Evolutionary conservation across 352 stramenopile species (phyloP), one percentile per base, ranked within the genome.

Genomic region (Plasmopara viticola): DNA sequence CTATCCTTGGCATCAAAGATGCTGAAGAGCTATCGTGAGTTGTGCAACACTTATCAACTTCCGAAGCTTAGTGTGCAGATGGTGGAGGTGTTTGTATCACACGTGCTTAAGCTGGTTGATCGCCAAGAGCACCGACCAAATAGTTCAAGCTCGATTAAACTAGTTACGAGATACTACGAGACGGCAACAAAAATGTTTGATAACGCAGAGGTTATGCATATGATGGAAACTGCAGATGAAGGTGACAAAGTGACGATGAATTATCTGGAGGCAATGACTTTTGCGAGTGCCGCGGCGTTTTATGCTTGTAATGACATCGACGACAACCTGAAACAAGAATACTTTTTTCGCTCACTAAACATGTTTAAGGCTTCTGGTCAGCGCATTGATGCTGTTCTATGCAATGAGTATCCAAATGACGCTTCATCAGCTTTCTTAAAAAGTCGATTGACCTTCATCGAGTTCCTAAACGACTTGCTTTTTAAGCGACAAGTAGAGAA

Each of bases 171-270:
- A 35, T 93, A 93, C 54, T 90, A 86, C 44, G 67, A 85, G 35
- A 83, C 82, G 1, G 68, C 81, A 17, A 85, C 75, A 14, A 83
- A 84, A 34, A 82, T 90, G 70, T 93, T 93, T 50, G 79, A 90
- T 47, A 93, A 90, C 42, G 56, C 72, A 14, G 82, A 93, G 47
- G 80, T 93, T 40, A 58, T 87, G 37, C 72, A 74, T 5, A 64
- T 90, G 45, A 73, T 87, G 54, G 70, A 87, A 44, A 78, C 44
- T 40, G 55, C 84, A 30, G 33, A 54, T 31, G 31, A 47, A 13
- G 65, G 46, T 2, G 74, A 88, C 39, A 66, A 73, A 46, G 64
- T 80, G 1, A 67, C 71, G 7, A 82, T 93, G 57, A 58, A 63
- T 12, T 70, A 74, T 25, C 62, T 90, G 3, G 79, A 93, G 44